Evolutionary conservation across 495 filamentous ascomycete genomes (phyloP).

Genomic region (Xylaria bambusicola): DNA sequence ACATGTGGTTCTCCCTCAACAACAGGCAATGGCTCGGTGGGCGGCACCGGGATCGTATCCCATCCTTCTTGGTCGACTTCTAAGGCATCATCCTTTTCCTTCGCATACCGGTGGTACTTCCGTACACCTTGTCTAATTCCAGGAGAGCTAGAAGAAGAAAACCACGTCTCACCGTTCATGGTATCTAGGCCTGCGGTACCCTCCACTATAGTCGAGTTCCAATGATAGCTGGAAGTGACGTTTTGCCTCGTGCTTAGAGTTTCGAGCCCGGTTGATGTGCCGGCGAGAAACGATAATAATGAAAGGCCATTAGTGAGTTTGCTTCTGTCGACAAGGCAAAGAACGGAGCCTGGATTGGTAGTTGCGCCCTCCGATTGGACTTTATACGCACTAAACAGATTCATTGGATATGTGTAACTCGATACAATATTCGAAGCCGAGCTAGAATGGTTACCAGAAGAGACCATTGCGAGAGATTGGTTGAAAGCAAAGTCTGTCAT

Average conservation of each 20-base stretch:
- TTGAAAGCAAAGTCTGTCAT: conserved; percentile 60
- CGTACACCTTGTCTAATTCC: conserved; percentile 6
- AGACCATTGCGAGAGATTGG: conserved; percentile 64
- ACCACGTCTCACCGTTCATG: conserved; percentile 31
- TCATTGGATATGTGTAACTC: conserved; percentile 36
- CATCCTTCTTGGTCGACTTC: conserved; percentile 21
- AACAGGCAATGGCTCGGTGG: conserved; percentile 23
- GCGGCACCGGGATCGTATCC: conserved; percentile 21
- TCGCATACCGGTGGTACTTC: conserved; percentile 25
- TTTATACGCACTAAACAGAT: conserved; percentile 32
- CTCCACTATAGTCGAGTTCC: conserved; percentile 30
- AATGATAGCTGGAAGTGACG: conserved; percentile 31
- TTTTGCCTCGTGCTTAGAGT: conserved; percentile 29
- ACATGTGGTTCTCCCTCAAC: conserved; percentile 21
- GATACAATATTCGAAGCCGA: conserved; percentile 37
- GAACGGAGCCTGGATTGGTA: conserved; percentile 29
- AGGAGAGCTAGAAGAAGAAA: conserved; percentile 21
- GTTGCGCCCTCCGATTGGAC: conserved; percentile 27
- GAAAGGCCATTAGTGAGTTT: conserved; percentile 26
- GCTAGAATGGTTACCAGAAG: conserved; percentile 58
- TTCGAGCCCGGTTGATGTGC: conserved; percentile 16
- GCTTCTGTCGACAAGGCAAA: conserved; percentile 30
- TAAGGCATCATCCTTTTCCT: conserved; percentile 28
- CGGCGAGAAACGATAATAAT: conserved; percentile 23
- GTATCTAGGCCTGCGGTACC: conserved; percentile 26